Evolutionary conservation across 2,329 filamentous ascomycete species (phyloP), one percentile per base, ranked within the genome.

Genomic region (Aspergillus piperis): DNA sequence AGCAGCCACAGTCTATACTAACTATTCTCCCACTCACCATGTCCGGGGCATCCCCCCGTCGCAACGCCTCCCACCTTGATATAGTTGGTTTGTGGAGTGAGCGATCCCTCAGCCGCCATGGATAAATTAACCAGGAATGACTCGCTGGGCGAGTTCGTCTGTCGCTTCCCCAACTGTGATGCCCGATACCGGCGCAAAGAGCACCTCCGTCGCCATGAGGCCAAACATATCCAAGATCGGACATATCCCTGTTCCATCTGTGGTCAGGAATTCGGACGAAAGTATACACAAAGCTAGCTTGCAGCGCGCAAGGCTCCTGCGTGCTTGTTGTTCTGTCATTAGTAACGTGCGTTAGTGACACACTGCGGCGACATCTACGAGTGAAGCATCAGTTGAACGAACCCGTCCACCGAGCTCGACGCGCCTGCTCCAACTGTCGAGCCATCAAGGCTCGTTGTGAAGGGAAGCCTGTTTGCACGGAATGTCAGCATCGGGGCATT

Each of bases 311-410:
- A 53, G 30, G 32, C 11, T 36, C 11, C 32, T 17, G 11, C 21
- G 25, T 11, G 32, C 19, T 17, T 49, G 25, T 30, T 50, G 25
- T 17, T 50, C 25, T 32, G 25, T 30, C 25, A 49, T 49, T 30
- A 30, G n/a, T 50, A 30, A 50, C 25, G 23, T 15, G 47, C 21
- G 19, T 32, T 23, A 72, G 70, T 60, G 70, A 72, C 48, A 70
- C 68, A 8, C 64, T 72, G 17, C 69, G 68, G n/a, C 69, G 69
- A 15, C 70, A 72, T 58, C 23, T 68, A 3, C 59, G 25, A 32
- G 15, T 50, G 13, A 53, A 58, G 30, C 52, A 57, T n/a, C 69
- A 71, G 23, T 54, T 56, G 39, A 58, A 36, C 8, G 58, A 68
- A 7, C 60, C 59, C 3, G 49, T 36, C 1, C 47, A 47, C 5